Percentiles rank a stretch among this genome's conserved stretches.
Conservation (phyloP, 345 rosid species). For the Linum trigynum region DNA sequence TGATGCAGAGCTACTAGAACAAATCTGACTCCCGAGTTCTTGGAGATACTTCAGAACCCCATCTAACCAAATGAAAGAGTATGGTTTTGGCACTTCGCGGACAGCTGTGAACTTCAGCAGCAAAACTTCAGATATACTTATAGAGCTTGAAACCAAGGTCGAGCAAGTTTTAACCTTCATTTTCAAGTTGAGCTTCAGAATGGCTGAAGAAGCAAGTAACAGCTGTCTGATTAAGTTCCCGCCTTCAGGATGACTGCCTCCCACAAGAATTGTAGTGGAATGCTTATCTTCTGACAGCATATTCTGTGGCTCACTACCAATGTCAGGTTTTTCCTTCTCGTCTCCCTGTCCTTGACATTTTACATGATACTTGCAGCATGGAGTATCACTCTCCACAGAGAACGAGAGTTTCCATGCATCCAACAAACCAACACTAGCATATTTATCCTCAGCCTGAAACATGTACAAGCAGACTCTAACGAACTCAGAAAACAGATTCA, state of each 20-base stretch:
- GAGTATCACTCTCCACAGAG: constrained; percentile 4
- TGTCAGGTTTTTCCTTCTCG: constrained; percentile 14
- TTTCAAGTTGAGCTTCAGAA: constrained; percentile 54
- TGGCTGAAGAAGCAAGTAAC: constrained; percentile 58
- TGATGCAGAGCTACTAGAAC: constrained; percentile 30
- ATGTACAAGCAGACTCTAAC: constrained; percentile 26
- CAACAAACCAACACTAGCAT: constrained; percentile 9
- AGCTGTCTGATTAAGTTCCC: constrained; percentile 66
- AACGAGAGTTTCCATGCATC: constrained; percentile 12
- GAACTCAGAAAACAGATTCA: constrained; percentile 37
- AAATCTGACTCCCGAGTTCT: constrained; percentile 59
- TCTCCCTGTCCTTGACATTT: constrained; percentile 8
- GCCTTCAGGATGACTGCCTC: constrained; percentile 45
- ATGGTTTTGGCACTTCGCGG: constrained; percentile 34
- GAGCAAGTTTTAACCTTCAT: constrained; percentile 27
- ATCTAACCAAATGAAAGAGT: constrained; percentile 66
- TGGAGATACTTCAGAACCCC: constrained; percentile 69
- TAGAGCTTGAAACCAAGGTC: constrained; percentile 33
- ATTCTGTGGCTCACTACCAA: constrained; percentile 18
- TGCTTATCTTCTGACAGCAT: constrained; percentile 19
- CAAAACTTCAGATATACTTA: constrained; percentile 42
- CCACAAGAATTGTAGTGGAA: constrained; percentile 33
- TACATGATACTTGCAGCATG: constrained; percentile 8
- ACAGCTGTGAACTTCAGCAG: constrained; percentile 45
- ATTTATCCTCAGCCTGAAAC: constrained; percentile 31